Conservation (phyloP, 1,139 yeast genomes). For the Groenewaldozyma sp. region DNA sequence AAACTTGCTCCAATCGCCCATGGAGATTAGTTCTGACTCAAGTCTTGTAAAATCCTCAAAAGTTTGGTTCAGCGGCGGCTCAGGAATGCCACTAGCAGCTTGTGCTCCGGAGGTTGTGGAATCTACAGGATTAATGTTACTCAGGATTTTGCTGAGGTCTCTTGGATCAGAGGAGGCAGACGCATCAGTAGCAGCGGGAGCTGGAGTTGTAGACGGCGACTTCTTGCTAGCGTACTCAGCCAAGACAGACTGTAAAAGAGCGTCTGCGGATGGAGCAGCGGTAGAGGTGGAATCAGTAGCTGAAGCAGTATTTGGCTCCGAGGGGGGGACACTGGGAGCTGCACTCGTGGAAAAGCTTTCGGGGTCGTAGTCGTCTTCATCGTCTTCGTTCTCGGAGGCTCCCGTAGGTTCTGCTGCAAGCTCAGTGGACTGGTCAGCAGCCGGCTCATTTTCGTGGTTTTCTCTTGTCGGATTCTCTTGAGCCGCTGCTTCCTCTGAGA, state of each 20-base stretch:
- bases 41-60: slow-evolving; percentile 33
- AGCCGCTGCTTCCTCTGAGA: neutral
- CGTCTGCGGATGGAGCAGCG: slow-evolving; percentile 7
- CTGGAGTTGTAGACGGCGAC: neutral
- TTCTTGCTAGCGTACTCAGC: slow-evolving; percentile 9
- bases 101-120: neutral
- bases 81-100: slow-evolving; percentile 4
- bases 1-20: slow-evolving; percentile 57
- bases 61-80: neutral
- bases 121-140: slow-evolving; percentile 19
- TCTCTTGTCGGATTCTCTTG: neutral
- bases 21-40: slow-evolving; percentile 38
- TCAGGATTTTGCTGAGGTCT: slow-evolving; percentile 20
- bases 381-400: slow-evolving; percentile 10
- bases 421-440: neutral
- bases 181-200: neutral
- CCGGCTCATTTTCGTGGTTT: slow-evolving; percentile 2
- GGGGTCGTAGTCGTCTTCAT: slow-evolving; percentile 18
- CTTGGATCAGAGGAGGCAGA: slow-evolving; percentile 3
- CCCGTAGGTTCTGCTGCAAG: slow-evolving; percentile 1
- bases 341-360: slow-evolving; percentile 10
- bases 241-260: slow-evolving; percentile 14
- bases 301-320: slow-evolving; percentile 2
- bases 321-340: slow-evolving; percentile 1
- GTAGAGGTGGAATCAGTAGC: neutral